Evolutionary conservation across 441 rosid genomes (phyloP).

Genomic region (Jatropha podagrica): DNA sequence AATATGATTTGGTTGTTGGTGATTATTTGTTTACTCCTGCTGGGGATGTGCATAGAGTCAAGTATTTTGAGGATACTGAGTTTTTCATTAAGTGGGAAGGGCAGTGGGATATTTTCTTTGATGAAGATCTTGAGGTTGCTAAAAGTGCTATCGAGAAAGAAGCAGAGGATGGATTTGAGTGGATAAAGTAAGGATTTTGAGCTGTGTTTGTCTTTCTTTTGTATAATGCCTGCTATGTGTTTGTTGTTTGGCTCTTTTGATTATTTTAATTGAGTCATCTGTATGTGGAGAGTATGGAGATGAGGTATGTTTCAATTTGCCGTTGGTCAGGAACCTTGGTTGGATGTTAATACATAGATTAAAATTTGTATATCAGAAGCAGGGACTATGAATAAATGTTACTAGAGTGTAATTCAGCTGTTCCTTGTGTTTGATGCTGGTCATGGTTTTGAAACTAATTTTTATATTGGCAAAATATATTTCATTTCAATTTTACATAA

Average conservation of each 20-base stretch:
- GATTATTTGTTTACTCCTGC: slow-evolving; percentile 81
- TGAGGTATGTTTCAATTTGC: background rate
- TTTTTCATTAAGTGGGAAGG: slow-evolving; percentile 95
- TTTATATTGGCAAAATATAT: background rate
- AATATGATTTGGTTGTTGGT: slow-evolving; percentile 52
- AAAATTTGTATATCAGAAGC: background rate
- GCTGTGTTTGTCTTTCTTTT: background rate
- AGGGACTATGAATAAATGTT: background rate
- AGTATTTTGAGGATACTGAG: slow-evolving; percentile 80
- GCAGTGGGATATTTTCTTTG: slow-evolving; percentile 68
- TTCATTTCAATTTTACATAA: slow-evolving; percentile 7
- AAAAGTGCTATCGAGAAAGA: slow-evolving; percentile 47
- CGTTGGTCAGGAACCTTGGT: background rate
- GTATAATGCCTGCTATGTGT: background rate
- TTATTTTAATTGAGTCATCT: background rate
- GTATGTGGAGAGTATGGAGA: background rate
- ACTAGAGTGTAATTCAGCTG: background rate
- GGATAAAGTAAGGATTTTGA: background rate
- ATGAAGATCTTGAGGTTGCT: slow-evolving; percentile 75
- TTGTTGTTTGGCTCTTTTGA: background rate
- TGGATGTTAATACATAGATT: background rate
- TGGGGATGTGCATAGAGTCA: slow-evolving; percentile 76
- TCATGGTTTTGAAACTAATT: background rate
- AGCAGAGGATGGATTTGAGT: slow-evolving; percentile 29
- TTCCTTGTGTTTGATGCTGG: background rate